Base-by-base conservation (phyloP, 768 basidiomycete genomes). In the Leccinum fibrillosum region DNA sequence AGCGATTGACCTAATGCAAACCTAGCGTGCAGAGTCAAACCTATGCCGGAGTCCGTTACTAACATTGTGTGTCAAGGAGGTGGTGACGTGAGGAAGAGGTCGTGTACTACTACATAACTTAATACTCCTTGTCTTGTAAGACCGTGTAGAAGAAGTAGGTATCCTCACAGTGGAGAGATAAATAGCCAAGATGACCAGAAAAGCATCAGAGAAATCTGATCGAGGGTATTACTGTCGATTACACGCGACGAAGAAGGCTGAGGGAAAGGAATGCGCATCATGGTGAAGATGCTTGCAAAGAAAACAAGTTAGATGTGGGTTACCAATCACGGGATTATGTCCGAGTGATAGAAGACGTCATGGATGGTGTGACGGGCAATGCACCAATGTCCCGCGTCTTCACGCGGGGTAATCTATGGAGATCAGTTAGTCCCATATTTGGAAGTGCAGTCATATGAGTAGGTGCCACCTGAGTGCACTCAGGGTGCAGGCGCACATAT, bases 311-410 rank as follows among this genome's bases (percentile, higher is more conserved):
- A 4, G 11, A 34, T 47, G 1, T 9, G 17, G 39, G 39, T 42
- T 42, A 42, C 45, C 45, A 15, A 25, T 47, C 23, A 42, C 7
- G 45, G 17, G 39, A 8, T 70, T 58, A 72, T 23, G 58, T 21
- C 47, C 48, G 65, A 26, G 69, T 55, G 11, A 39, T 23, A 23
- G 66, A 62, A 19, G 59, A 47, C 7, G 65, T 48, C 13, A 55
- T 52, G 21, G 61, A 52, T 1, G 53, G 61, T 10, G 60, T 19
- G 48, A 57, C 52, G 11, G 70, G 51, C 34, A 60, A 37, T 12
- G 62, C 19, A 13, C 61, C 54, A n/a, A 52, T 57, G 48, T 53
- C 63, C 13, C 56, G 52, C 5, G 54, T 61, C 45, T 62, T 70
- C 11, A 13, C 17, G 8, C n/a, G 37, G 13, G 59, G 52, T 26